These are phyloP conservation scores for Saccharomycopsis fermentans DNA, from an alignment of 805 yeast genomes.

Conservation along the genomic window DNA sequence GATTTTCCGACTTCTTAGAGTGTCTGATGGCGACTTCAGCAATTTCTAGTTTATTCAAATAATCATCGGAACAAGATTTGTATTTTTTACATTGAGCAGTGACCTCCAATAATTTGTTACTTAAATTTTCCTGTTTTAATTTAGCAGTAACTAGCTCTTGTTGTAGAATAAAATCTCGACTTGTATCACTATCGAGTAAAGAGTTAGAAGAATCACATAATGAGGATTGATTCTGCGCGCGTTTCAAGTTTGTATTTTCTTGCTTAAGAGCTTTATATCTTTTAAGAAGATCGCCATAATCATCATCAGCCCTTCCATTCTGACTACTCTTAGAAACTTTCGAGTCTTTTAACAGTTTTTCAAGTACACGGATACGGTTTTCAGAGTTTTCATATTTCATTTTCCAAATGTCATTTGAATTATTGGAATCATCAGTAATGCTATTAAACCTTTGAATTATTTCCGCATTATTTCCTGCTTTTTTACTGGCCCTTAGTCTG, in stretches of 20 bases:
- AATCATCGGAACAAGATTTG: conserved; percentile 63
- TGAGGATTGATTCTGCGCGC: conserved; percentile 30
- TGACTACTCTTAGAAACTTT: conserved; percentile 12
- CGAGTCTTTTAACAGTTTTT: conserved; percentile 25
- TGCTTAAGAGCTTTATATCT: conserved; percentile 35
- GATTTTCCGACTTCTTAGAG: conserved; percentile 51
- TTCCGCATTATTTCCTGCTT: not conserved
- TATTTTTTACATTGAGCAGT: conserved; percentile 47
- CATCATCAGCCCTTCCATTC: conserved; percentile 20
- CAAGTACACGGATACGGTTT: conserved; percentile 33
- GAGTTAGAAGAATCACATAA: conserved; percentile 17
- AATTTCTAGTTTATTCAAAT: conserved; percentile 59
- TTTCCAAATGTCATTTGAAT: conserved; percentile 29
- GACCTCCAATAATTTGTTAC: conserved; percentile 46
- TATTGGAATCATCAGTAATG: conserved; percentile 1
- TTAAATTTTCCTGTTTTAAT: conserved; percentile 47
- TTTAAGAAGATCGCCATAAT: conserved; percentile 40
- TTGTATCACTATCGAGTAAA: conserved; percentile 8
- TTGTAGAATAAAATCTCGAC: conserved; percentile 27
- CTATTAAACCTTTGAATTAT: conserved; percentile 10
- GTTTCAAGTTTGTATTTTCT: conserved; percentile 33
- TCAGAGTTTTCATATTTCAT: conserved; percentile 39
- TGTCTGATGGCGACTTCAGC: conserved; percentile 66
- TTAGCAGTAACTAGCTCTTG: conserved; percentile 38
- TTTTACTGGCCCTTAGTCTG: conserved; percentile 22